phyloP scores from a whole-genome alignment of 495 filamentous ascomycete genomes.

The Neurospora tetraspora region DNA sequence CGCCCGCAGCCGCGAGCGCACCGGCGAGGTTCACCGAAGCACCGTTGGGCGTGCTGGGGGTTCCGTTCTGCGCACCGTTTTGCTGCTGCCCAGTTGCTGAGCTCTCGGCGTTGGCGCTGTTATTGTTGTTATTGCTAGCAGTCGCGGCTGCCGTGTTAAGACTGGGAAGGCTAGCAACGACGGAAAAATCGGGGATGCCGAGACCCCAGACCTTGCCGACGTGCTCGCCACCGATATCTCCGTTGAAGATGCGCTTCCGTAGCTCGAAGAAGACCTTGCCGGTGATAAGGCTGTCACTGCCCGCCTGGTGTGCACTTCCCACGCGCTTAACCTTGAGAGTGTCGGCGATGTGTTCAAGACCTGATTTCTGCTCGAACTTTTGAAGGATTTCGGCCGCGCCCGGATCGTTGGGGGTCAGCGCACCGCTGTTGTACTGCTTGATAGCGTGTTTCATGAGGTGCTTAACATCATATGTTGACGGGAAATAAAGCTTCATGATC shows the following conservation, averaged over 20 bases:
- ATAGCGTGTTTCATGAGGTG: constrained; percentile 76
- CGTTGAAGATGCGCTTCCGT: constrained; percentile 75
- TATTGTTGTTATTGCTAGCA: background rate
- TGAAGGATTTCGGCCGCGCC: constrained; percentile 58
- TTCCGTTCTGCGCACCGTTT: constrained; percentile 44
- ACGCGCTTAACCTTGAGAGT: constrained; percentile 80
- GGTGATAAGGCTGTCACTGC: constrained; percentile 83
- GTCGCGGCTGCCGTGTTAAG: constrained; percentile 8
- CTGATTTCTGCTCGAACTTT: constrained; percentile 75
- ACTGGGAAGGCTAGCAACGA: constrained; percentile 29
- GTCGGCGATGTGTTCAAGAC: constrained; percentile 87
- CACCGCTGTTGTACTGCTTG: constrained; percentile 53
- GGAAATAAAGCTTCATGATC: constrained; percentile 82
- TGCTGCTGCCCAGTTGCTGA: constrained; percentile 11
- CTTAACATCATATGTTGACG: constrained; percentile 89
- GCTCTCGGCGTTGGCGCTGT: constrained; percentile 5
- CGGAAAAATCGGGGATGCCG: constrained; percentile 46
- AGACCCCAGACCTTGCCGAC: constrained; percentile 84
- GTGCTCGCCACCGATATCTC: constrained; percentile 65
- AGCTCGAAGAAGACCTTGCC: constrained; percentile 89
- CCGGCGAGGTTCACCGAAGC: constrained; percentile 40
- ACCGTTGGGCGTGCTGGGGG: constrained; percentile 65
- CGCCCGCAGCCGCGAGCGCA: constrained; percentile 46
- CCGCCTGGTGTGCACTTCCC: constrained; percentile 80
- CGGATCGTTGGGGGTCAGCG: constrained; percentile 53